Conservation (phyloP, 306 rosid species). For the Hippophae tibetana region DNA sequence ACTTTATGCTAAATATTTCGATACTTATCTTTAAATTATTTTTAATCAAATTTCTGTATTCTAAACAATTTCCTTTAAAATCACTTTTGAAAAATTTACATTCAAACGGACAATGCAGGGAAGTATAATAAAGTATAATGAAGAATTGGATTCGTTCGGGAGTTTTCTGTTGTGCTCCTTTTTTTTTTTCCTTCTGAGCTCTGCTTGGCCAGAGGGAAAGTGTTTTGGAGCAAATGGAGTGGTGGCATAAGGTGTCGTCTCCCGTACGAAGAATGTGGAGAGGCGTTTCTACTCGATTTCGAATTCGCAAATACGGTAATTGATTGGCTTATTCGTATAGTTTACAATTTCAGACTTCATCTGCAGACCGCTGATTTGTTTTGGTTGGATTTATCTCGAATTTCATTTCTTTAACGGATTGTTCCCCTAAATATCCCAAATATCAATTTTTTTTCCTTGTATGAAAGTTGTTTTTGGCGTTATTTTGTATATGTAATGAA, state of each 20-base stretch:
- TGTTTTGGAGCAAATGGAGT: slow-evolving; percentile 30
- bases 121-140: too few species aligned
- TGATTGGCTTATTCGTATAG: not conserved
- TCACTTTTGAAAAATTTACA: too few species aligned
- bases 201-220: slow-evolving; percentile 4
- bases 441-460: too few species aligned
- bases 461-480: too few species aligned
- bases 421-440: too few species aligned
- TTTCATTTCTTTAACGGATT: not conserved
- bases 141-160: not conserved
- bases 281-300: slow-evolving; percentile 33
- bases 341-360: not conserved
- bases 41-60: too few species aligned
- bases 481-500: too few species aligned
- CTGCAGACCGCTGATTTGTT: not conserved
- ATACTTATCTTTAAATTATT: too few species aligned
- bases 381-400: not conserved
- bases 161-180: not conserved
- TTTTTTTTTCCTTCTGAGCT: not conserved
- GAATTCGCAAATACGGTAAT: slow-evolving; percentile 46
- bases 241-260: slow-evolving; percentile 35
- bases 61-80: too few species aligned
- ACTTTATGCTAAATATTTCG: too few species aligned
- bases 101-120: too few species aligned
- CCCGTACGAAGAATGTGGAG: slow-evolving; percentile 34